phyloP scores from a whole-genome alignment of 176 grass and related monocot species.

The Phyllostachys edulis region DNA sequence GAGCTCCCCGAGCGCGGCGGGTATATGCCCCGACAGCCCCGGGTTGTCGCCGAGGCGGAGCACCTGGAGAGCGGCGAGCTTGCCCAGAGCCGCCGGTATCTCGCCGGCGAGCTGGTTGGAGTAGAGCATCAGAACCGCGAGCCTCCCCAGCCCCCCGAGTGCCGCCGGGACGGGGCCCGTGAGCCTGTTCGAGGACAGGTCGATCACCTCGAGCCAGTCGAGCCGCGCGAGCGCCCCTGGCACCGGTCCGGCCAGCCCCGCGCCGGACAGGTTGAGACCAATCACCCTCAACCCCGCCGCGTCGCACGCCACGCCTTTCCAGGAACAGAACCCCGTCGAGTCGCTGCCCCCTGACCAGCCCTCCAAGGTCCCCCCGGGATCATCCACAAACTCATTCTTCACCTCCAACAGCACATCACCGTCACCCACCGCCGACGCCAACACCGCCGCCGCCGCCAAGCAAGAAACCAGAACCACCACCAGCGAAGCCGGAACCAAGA shows the following conservation, averaged over 20 bases:
- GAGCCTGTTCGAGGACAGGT: constrained; percentile 76
- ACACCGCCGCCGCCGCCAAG: not conserved
- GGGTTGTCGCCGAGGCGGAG: constrained; percentile 71
- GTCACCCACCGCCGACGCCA: constrained; percentile 7
- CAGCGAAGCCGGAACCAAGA: not conserved
- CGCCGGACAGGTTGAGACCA: constrained; percentile 74
- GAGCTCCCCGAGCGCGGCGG: constrained; percentile 47
- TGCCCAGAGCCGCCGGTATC: constrained; percentile 55
- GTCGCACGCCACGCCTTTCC: constrained; percentile 76
- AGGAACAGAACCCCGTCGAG: constrained; percentile 58
- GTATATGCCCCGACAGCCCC: constrained; percentile 60
- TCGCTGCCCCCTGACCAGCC: constrained; percentile 41
- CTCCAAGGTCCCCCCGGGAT: constrained; percentile 41
- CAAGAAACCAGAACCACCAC: constrained; percentile 13
- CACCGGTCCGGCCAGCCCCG: constrained; percentile 50
- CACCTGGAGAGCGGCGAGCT: constrained; percentile 53
- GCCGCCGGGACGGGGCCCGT: constrained; percentile 53
- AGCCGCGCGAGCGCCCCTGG: constrained; percentile 50
- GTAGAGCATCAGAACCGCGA: constrained; percentile 54
- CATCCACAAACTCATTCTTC: constrained; percentile 59
- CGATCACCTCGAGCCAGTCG: constrained; percentile 49
- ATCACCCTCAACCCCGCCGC: constrained; percentile 38
- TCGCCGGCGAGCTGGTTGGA: constrained; percentile 63
- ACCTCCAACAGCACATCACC: constrained; percentile 60
- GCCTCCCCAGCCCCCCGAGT: constrained; percentile 40